These are phyloP conservation scores for Xanthoceras sorbifolium DNA, from an alignment of 345 rosid species.

Conservation along the genomic window DNA sequence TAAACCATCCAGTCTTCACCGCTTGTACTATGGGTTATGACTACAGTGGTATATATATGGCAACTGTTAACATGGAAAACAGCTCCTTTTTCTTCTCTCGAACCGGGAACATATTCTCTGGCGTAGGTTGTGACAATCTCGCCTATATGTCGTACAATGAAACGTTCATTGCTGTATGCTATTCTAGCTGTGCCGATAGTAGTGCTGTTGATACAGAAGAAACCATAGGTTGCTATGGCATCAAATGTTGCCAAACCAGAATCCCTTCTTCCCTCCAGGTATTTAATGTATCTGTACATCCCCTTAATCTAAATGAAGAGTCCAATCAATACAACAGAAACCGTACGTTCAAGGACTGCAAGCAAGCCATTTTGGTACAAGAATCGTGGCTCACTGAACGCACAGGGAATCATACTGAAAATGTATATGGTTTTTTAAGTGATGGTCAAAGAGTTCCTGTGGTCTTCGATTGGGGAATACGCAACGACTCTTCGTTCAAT, in stretches of 20 bases:
- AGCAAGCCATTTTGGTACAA: neutral
- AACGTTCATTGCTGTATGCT: neutral
- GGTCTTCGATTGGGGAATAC: neutral
- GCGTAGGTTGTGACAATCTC: neutral
- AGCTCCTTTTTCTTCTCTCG: neutral
- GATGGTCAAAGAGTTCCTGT: neutral
- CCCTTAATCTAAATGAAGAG: too few species aligned
- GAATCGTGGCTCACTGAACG: neutral
- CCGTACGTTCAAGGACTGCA: neutral
- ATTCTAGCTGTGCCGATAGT: neutral
- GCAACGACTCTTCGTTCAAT: neutral
- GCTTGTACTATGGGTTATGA: too few species aligned
- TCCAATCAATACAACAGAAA: neutral
- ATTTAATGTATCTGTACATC: neutral
- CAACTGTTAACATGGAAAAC: neutral
- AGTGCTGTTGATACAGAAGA: neutral
- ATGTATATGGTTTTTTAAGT: too few species aligned
- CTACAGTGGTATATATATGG: rapidly evolving
- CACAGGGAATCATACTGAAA: too few species aligned
- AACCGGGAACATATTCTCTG: neutral
- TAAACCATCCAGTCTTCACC: neutral
- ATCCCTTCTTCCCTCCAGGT: neutral
- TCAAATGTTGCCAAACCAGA: neutral
- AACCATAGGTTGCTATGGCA: neutral
- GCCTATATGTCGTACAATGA: neutral